These are phyloP conservation scores for Penicillium herquei DNA, from an alignment of 495 filamentous ascomycete genomes.

Conservation along the genomic window DNA sequence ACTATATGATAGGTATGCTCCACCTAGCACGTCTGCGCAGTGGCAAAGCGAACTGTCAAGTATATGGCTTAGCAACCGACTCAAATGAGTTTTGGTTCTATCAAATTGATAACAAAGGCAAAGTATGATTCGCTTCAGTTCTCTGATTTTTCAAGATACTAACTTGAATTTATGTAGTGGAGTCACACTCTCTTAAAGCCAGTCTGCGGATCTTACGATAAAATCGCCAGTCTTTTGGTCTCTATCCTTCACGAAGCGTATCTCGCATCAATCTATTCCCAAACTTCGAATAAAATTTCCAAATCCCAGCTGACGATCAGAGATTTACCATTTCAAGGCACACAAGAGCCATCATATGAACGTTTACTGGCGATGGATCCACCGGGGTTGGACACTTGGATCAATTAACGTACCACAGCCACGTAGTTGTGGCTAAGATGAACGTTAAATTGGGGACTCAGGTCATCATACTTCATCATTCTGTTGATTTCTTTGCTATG, in stretches of 20 bases:
- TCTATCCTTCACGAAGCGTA: conserved; percentile 5
- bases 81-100: conserved; percentile 10
- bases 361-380: not conserved
- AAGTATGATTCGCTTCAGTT: not conserved
- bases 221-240: conserved; percentile 2
- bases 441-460: not conserved
- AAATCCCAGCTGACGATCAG: not conserved
- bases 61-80: conserved; percentile 8
- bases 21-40: not conserved
- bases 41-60: conserved; percentile 2
- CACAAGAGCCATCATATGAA: not conserved
- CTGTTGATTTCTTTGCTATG: not conserved
- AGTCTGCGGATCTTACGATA: not conserved
- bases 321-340: not conserved
- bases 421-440: not conserved
- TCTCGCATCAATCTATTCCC: not conserved
- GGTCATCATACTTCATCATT: not conserved
- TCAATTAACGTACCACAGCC: not conserved
- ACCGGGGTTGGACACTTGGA: conserved; percentile 5
- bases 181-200: not conserved
- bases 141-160: not conserved
- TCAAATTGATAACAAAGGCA: conserved; percentile 1
- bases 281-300: not conserved
- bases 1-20: conserved; percentile 8
- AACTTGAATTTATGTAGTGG: conserved; percentile 4